A percentile compares a stretch with the other conserved stretches of the same genome.
phyloP scores from a whole-genome alignment of 306 rosid species.

The Dicorynia guianensis region DNA sequence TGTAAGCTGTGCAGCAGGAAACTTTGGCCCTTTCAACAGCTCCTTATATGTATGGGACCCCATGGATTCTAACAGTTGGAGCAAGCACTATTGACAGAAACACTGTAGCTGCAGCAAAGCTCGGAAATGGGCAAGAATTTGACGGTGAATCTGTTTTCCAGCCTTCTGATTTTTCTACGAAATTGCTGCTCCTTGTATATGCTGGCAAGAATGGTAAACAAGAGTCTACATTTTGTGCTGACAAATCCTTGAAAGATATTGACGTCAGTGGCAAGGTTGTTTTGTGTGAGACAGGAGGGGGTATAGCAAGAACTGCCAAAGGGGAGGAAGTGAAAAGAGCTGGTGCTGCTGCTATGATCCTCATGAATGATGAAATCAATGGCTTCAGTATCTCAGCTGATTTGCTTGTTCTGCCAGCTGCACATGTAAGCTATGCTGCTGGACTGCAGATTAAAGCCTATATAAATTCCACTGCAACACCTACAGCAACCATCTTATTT shows the following conservation, averaged over 20 bases:
- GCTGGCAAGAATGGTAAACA: slow-evolving; percentile 61
- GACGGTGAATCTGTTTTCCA: slow-evolving; percentile 60
- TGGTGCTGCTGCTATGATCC: slow-evolving; percentile 75
- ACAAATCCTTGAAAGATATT: slow-evolving; percentile 53
- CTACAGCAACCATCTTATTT: slow-evolving; percentile 66
- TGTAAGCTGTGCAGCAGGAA: slow-evolving; percentile 79
- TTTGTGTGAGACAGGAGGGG: slow-evolving; percentile 74
- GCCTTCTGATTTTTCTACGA: slow-evolving; percentile 50
- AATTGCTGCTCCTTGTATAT: slow-evolving; percentile 53
- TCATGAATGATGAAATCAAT: slow-evolving; percentile 54
- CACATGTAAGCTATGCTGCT: slow-evolving; percentile 63
- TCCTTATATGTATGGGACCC: slow-evolving; percentile 68
- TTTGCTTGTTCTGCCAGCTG: slow-evolving; percentile 68
- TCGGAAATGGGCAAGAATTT: slow-evolving; percentile 56
- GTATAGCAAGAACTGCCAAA: slow-evolving; percentile 57
- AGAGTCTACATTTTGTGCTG: slow-evolving; percentile 56
- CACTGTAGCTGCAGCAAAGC: slow-evolving; percentile 52
- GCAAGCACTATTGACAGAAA: slow-evolving; percentile 71
- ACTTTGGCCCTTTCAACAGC: slow-evolving; percentile 58
- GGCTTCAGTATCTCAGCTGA: slow-evolving; percentile 65
- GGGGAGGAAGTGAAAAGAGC: slow-evolving; percentile 71
- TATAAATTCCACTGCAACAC: slow-evolving; percentile 61
- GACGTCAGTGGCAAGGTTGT: slow-evolving; percentile 63
- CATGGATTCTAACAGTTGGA: slow-evolving; percentile 77
- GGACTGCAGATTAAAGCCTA: slow-evolving; percentile 67